phyloP scores from a whole-genome alignment of 2,329 filamentous ascomycete genomes.

The Helotiales sp. region DNA sequence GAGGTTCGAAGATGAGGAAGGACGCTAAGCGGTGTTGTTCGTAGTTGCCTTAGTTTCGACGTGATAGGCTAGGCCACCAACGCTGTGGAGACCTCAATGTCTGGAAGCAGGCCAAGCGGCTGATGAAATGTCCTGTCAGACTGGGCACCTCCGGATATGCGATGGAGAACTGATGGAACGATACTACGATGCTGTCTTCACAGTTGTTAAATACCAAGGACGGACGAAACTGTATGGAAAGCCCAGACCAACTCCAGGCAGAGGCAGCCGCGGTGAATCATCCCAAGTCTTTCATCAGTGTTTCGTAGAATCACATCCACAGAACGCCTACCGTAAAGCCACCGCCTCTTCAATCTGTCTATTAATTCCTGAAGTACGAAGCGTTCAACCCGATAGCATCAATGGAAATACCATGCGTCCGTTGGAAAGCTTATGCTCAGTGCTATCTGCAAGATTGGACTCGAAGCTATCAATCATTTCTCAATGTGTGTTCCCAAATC shows the following conservation, averaged over 20 bases:
- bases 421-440: not conserved
- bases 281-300: not conserved
- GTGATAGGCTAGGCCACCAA: not conserved
- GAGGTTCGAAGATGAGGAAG: constrained; percentile 18
- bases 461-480: too few species aligned
- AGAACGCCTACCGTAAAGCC: not conserved
- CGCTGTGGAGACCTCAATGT: not conserved
- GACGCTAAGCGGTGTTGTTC: not conserved
- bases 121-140: not conserved
- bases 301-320: not conserved
- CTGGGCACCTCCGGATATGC: not conserved
- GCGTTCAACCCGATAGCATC: too few species aligned
- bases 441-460: not conserved
- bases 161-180: not conserved
- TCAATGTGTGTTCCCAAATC: too few species aligned
- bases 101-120: not conserved
- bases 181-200: not conserved
- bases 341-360: not conserved
- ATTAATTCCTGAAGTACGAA: not conserved
- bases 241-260: not conserved
- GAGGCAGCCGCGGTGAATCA: not conserved
- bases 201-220: too few species aligned
- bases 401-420: not conserved
- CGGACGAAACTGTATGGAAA: not conserved
- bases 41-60: constrained; percentile 6